Evolutionary conservation across 23 red algal genomes (phyloP), one percentile per base, ranked within the genome.

Genomic region (Rhodosorus marinus): DNA sequence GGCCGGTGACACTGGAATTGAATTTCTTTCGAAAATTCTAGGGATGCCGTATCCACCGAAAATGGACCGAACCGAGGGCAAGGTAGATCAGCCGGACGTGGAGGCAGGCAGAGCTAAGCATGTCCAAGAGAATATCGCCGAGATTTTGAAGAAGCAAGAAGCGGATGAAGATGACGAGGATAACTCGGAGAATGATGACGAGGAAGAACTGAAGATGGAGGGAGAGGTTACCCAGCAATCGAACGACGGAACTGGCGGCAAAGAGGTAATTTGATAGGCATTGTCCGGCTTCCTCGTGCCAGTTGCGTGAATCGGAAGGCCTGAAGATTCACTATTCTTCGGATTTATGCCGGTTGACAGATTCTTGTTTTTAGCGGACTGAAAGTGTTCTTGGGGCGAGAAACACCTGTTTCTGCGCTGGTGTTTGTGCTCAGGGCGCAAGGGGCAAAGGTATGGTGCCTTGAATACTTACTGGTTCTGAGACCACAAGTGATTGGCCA

Each of bases 371-470:
- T 98, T 45, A 17, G 41, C 0, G 90, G 72, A 7, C 51, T 66
- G 19, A 55, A 41, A 8, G 28, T 98, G 25, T 70, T 84, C 11
- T 66, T 98, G 31, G 71, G 79, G 42, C 71, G 90, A 20, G 90
- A 98, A 42, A 76, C 75, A 7, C 90, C 90, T 24, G 50, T 69
- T 8, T 22, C 48, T 5, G 69, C 77, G 17, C 65, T 98, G 41
- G 90, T 86, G 27, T 83, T 98, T 51, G 60, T 73, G 5, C 51
- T 98, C 9, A 59, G 55, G 34, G 59, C 78, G 22, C 69, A 59
- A 35, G 90, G 90, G 11, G 38, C 11, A 43, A 43, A 17, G 11
- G n/a, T n/a, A n/a, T n/a, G n/a, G n/a, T n/a, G n/a, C n/a, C n/a
- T n/a, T n/a, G n/a, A n/a, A n/a, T n/a, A n/a, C n/a, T n/a, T n/a